A percentile compares a stretch with the other conserved stretches of the same genome.
Conservation (phyloP, 192 early-diverging fungal species). For the Piromyces finnis region DNA sequence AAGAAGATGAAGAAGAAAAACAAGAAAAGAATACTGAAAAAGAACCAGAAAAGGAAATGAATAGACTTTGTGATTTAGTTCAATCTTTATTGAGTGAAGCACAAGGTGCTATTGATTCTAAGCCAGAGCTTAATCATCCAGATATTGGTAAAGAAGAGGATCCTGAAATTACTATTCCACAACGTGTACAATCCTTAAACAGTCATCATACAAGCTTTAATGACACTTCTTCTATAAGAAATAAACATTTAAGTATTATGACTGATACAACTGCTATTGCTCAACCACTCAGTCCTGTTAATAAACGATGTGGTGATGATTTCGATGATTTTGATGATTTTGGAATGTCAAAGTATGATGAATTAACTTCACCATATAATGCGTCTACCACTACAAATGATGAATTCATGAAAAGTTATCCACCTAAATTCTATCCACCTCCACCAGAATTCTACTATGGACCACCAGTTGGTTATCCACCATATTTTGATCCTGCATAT, state of each 20-base stretch:
- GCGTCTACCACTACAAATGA: not conserved
- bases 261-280: not conserved
- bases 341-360: not conserved
- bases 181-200: not conserved
- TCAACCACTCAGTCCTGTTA: not conserved
- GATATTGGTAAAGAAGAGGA: not conserved
- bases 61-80: not conserved
- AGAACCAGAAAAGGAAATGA: not conserved
- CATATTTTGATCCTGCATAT: not conserved
- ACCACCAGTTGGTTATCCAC: not conserved
- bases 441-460: not conserved
- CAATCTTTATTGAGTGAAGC: not conserved
- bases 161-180: not conserved
- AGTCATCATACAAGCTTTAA: not conserved
- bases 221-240: not conserved
- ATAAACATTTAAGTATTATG: not conserved
- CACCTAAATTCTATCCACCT: not conserved
- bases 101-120: not conserved
- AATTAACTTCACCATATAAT: not conserved
- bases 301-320: not conserved
- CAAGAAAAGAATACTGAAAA: not conserved
- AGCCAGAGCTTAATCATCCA: not conserved
- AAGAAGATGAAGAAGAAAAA: not conserved
- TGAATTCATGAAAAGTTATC: not conserved
- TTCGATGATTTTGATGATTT: not conserved